Evolutionary conservation across 2,329 filamentous ascomycete genomes (phyloP), one percentile per base, ranked within the genome.

Genomic region (Macroventuria anomochaeta): DNA sequence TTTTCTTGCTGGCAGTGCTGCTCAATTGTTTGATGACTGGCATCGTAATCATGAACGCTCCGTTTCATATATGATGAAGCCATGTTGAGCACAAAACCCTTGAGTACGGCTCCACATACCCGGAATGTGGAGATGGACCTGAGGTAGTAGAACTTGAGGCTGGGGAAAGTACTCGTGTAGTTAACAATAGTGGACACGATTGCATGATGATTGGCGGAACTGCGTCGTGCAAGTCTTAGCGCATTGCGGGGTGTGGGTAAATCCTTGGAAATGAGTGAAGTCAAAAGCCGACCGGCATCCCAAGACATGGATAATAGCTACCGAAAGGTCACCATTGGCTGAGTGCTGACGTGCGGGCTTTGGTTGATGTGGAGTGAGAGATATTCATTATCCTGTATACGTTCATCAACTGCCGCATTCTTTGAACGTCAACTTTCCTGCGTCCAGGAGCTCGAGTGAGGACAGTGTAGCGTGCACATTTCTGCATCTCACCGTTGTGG

Each of bases 201-300:
- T 3, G 5, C 11, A 4, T 18, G 12, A 3, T 48, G 28, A 44
- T 39, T 40, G 51, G 39, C 11, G 33, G 44, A 15, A 44, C 2
- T 26, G 42, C 43, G 12, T 28, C 23, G 15, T 10, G 7, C 26
- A 31, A 4, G 5, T 20, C 23, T 40, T 53, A 43, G 43, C 43
- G 26, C 13, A 23, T 38, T 43, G 43, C 38, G 50, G 38, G 38
- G 50, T 53, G 43, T 38, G 37, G 36, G 21, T n/a, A 36, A 40
- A 41, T 12, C 15, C 31, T n/a, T 36, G 37, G 13, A 15, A 3
- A 26, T 2, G 6, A 26, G 21, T 26, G 7, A 26, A 6, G 17
- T 46, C 48, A 52, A 41, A 52, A 29, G 49, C 49, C 36, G 49
- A 34, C 29, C 47, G 39, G 29, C 47, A 32, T 25, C 11, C 18